phyloP scores from a whole-genome alignment of 2,329 filamentous ascomycete genomes.

The Penicillium sp. region DNA sequence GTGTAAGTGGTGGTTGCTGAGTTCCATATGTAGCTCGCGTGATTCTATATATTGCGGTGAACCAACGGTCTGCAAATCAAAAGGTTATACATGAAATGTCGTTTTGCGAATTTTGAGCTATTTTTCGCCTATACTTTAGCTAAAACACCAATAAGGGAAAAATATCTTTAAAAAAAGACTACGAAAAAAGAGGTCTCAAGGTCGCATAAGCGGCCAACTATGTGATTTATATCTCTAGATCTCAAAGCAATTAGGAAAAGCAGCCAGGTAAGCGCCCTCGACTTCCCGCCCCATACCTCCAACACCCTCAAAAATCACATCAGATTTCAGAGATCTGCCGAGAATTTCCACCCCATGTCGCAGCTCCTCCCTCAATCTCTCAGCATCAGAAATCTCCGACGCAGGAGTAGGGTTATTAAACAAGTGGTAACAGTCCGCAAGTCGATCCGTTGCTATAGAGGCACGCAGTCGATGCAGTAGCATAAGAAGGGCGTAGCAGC shows the following conservation, averaged over 20 bases:
- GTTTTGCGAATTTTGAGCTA: neutral
- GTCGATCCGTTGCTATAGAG: conserved; percentile 15
- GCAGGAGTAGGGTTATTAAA: conserved; percentile 19
- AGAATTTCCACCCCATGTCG: conserved; percentile 21
- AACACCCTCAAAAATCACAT: conserved; percentile 27
- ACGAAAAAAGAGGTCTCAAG: neutral
- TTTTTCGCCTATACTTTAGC: neutral
- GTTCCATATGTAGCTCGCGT: neutral
- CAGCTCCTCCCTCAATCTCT: conserved; percentile 26
- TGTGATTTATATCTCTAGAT: conserved; percentile 5
- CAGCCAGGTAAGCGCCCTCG: conserved; percentile 23
- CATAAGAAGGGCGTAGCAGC: conserved; percentile 26
- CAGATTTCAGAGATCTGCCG: conserved; percentile 16
- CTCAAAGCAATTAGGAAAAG: conserved; percentile 13
- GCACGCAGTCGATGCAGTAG: conserved; percentile 24
- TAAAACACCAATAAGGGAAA: neutral
- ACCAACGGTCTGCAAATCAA: neutral
- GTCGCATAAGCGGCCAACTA: neutral
- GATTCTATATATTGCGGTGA: neutral
- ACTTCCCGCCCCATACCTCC: conserved; percentile 25
- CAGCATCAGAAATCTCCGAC: conserved; percentile 25
- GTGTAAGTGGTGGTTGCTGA: neutral
- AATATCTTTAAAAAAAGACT: neutral
- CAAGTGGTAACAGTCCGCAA: conserved; percentile 23
- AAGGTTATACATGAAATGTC: neutral